phyloP scores from a whole-genome alignment of 768 basidiomycete species.

The Trametes coccinea region DNA sequence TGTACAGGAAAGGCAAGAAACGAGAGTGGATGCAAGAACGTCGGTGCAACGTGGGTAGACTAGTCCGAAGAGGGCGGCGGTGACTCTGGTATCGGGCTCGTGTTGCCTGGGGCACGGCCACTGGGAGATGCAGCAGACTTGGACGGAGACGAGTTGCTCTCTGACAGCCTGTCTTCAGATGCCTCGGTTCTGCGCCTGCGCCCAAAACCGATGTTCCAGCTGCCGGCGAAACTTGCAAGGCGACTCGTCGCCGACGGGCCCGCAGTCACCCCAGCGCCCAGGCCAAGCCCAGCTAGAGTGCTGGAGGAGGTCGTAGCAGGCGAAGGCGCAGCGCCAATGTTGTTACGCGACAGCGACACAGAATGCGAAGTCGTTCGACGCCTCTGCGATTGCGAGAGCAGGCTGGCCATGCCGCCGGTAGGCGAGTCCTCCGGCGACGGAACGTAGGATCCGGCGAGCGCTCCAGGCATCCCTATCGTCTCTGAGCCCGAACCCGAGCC shows the following conservation, averaged over 20 bases:
- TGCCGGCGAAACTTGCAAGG: slow-evolving; percentile 41
- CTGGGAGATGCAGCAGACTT: slow-evolving; percentile 8
- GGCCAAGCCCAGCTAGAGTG: slow-evolving; percentile 23
- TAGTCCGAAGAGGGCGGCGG: slow-evolving; percentile 2
- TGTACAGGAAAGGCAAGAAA: neutral
- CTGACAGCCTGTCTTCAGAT: neutral
- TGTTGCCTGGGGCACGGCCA: slow-evolving; percentile 5
- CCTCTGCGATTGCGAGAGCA: slow-evolving; percentile 39
- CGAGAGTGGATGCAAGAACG: neutral
- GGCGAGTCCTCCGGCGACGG: slow-evolving; percentile 65
- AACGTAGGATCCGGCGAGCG: slow-evolving; percentile 17
- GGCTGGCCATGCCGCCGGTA: slow-evolving; percentile 58
- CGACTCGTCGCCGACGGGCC: slow-evolving; percentile 27
- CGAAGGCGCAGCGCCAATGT: slow-evolving; percentile 34
- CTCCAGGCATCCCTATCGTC: slow-evolving; percentile 18
- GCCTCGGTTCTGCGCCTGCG: slow-evolving; percentile 43
- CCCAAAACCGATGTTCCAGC: slow-evolving; percentile 67
- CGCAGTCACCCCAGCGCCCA: slow-evolving; percentile 11
- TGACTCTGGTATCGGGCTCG: slow-evolving; percentile 21
- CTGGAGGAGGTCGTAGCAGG: slow-evolving; percentile 39
- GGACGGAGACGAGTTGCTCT: neutral
- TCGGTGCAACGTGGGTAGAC: neutral
- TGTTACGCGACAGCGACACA: slow-evolving; percentile 38
- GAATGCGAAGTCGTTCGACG: slow-evolving; percentile 64
- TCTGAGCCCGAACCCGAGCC: slow-evolving; percentile 28